Percentiles rank a stretch among this genome's conserved stretches.
phyloP scores from a whole-genome alignment of 352 stramenopile species.

The Halophytophthora batemanensis region DNA sequence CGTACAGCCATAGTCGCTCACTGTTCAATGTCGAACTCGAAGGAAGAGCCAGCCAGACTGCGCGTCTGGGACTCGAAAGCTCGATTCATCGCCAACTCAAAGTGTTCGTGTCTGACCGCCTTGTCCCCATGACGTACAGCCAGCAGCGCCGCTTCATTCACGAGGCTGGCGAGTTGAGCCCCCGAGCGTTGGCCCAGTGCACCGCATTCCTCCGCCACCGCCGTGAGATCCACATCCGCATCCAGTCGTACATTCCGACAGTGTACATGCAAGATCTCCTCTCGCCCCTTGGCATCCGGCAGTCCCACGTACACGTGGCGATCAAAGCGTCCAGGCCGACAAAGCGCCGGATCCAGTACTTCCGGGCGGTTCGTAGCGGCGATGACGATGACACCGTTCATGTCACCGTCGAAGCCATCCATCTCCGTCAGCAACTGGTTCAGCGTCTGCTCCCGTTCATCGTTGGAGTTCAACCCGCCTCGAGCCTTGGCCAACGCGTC shows the following conservation, averaged over 20 bases:
- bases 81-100: constrained; percentile 72
- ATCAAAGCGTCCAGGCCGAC: constrained; percentile 95
- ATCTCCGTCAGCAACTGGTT: constrained; percentile 92
- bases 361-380: constrained; percentile 96
- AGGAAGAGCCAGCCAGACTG: constrained; percentile 49
- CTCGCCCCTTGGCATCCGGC: constrained; percentile 89
- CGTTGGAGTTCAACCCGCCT: constrained; percentile 89
- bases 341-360: constrained; percentile 95
- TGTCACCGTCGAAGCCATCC: constrained; percentile 91
- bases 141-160: constrained; percentile 81
- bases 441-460: constrained; percentile 95
- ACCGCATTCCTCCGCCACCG: constrained; percentile 54
- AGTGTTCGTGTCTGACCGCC: constrained; percentile 60
- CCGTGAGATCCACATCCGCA: constrained; percentile 45
- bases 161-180: constrained; percentile 72
- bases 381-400: constrained; percentile 93
- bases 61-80: constrained; percentile 59
- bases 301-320: constrained; percentile 95
- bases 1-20: too few relatives aligned
- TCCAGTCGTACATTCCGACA: constrained; percentile 56
- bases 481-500: constrained; percentile 90
- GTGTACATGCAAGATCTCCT: constrained; percentile 75
- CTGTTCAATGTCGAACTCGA: constrained; percentile 55
- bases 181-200: constrained; percentile 62
- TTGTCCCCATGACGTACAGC: constrained; percentile 68